Percentiles rank a stretch among this genome's conserved stretches.
Evolutionary conservation across 164 flowering plant genomes (phyloP).

Genomic region (Vitis labrusca): DNA sequence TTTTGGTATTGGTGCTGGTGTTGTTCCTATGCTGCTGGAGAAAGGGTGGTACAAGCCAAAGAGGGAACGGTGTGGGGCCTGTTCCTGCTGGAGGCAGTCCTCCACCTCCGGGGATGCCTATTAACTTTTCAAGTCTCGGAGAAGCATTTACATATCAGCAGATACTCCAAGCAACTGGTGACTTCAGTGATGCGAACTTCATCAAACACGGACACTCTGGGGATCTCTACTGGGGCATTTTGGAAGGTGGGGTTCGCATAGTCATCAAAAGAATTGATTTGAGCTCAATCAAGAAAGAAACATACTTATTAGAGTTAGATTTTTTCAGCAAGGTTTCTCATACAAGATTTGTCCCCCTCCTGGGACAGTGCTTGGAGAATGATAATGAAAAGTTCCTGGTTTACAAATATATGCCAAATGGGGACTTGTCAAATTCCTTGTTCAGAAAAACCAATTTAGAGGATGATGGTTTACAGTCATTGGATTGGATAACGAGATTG

Average conservation of each 20-base stretch:
- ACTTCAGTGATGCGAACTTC: constrained; percentile 70
- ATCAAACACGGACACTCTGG: constrained; percentile 94
- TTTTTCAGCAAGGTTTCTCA: constrained; percentile 69
- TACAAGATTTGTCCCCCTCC: constrained; percentile 78
- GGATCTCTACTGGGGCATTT: constrained; percentile 65
- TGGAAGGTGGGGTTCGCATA: constrained; percentile 63
- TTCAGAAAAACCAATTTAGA: constrained; percentile 46
- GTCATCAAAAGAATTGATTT: constrained; percentile 71
- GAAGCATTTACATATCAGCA: constrained; percentile 75
- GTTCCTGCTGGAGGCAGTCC: constrained; percentile 40
- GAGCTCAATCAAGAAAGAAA: constrained; percentile 47
- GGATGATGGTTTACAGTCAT: constrained; percentile 73
- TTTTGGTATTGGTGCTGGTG: constrained; percentile 38
- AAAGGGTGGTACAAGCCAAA: constrained; percentile 37
- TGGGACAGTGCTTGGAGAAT: constrained; percentile 86
- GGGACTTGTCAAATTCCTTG: constrained; percentile 79
- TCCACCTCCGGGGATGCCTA: constrained; percentile 36
- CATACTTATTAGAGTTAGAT: constrained; percentile 69
- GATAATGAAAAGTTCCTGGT: constrained; percentile 81
- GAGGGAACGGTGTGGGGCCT: constrained; percentile 51
- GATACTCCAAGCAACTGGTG: constrained; percentile 65
- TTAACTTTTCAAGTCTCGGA: constrained; percentile 62
- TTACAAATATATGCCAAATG: constrained; percentile 86
- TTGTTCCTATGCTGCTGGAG: constrained; percentile 33
- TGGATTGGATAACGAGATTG: constrained; percentile 97